Conservation (phyloP, 805 yeast genomes). For the Teunomyces tritomae region DNA sequence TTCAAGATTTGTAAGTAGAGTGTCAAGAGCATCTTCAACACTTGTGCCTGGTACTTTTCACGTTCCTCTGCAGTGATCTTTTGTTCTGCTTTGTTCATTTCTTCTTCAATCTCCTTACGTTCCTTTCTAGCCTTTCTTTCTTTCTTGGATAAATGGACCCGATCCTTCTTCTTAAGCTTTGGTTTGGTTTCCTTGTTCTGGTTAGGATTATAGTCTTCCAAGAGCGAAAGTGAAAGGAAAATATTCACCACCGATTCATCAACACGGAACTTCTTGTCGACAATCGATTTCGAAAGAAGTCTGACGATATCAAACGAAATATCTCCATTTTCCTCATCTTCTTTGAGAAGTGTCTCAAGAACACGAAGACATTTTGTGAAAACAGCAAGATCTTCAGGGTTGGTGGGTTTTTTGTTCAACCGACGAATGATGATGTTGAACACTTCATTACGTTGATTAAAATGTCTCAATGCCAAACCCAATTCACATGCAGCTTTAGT, state of each 20-base stretch:
- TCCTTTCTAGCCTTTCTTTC: conserved; percentile 88
- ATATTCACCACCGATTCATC: conserved; percentile 80
- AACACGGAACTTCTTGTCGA: conserved; percentile 70
- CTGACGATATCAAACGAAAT: conserved; percentile 73
- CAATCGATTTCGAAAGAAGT: conserved; percentile 64
- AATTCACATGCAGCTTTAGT: conserved; percentile 79
- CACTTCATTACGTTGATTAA: conserved; percentile 79
- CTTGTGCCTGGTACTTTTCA: conserved; percentile 80
- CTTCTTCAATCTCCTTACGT: conserved; percentile 82
- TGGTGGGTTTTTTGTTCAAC: conserved; percentile 58
- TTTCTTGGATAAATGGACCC: conserved; percentile 88
- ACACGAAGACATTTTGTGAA: conserved; percentile 62
- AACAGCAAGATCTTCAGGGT: conserved; percentile 42
- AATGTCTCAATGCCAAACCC: conserved; percentile 61
- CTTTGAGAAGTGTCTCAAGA: conserved; percentile 66
- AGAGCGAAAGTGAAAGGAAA: conserved; percentile 62
- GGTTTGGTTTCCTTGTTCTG: conserved; percentile 40
- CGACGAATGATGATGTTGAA: conserved; percentile 66
- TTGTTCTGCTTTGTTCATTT: conserved; percentile 81
- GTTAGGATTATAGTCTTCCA: conserved; percentile 73
- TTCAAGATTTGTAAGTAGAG: conserved; percentile 76
- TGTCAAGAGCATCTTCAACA: conserved; percentile 67
- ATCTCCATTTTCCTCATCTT: conserved; percentile 77
- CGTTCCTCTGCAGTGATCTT: conserved; percentile 86
- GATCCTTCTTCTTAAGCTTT: conserved; percentile 69